phyloP scores from a whole-genome alignment of 177 flowering plant genomes.

The Vitis hybrid region DNA sequence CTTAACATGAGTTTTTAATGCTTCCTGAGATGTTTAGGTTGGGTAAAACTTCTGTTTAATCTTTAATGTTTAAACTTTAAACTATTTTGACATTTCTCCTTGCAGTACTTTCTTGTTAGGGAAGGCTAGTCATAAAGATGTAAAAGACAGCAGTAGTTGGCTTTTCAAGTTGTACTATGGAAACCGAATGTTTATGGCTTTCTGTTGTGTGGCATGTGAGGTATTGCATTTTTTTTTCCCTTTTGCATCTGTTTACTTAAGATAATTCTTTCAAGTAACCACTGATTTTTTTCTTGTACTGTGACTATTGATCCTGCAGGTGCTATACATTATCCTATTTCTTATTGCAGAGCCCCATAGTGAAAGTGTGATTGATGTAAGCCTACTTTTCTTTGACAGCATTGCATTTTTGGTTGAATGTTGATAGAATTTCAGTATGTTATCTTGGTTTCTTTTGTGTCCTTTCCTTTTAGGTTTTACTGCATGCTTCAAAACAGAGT shows the following conservation, averaged over 20 bases:
- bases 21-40: neutral
- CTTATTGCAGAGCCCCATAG: conserved; percentile 60
- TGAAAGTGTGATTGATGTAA: conserved; percentile 63
- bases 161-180: conserved; percentile 84
- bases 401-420: neutral
- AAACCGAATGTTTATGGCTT: conserved; percentile 82
- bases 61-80: neutral
- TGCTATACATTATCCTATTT: conserved; percentile 76
- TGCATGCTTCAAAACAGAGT: conserved; percentile 26
- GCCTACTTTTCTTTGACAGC: conserved; percentile 14
- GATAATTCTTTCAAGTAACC: neutral
- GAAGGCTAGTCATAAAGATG: conserved; percentile 94
- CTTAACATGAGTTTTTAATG: neutral
- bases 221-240: conserved; percentile 24
- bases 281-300: neutral
- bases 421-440: neutral
- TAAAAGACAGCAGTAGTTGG: conserved; percentile 90
- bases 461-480: conserved; percentile 47
- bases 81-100: conserved; percentile 7
- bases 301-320: conserved; percentile 41
- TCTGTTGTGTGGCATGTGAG: conserved; percentile 93
- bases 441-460: conserved; percentile 4
- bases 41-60: neutral
- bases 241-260: neutral
- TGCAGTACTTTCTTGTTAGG: conserved; percentile 86